Conservation (phyloP, 129 eudicot species). For the Cynara cardunculus region DNA sequence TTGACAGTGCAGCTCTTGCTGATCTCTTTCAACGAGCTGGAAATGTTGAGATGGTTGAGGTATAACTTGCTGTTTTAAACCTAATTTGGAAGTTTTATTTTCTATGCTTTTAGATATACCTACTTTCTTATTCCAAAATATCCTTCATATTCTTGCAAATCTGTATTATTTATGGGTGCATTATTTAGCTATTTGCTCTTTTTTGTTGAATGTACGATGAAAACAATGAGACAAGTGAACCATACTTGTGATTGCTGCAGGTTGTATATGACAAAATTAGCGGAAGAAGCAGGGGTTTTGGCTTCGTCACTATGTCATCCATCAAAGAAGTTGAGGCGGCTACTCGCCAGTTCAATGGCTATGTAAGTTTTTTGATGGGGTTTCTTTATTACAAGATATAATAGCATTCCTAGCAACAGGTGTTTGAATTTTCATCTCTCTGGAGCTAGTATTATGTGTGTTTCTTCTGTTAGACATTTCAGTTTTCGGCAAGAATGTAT, state of each 20-base stretch:
- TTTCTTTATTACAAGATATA: no score
- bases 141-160: background rate
- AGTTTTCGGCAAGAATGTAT: background rate
- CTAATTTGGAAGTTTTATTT: background rate
- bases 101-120: background rate
- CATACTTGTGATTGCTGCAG: slow-evolving; percentile 26
- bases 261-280: slow-evolving; percentile 70
- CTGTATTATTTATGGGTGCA: no score
- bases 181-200: no score
- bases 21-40: slow-evolving; percentile 70
- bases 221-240: background rate
- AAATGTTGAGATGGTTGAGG: slow-evolving; percentile 94
- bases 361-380: slow-evolving; percentile 39
- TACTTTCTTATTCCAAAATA: no score
- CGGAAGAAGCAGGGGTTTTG: slow-evolving; percentile 90
- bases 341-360: slow-evolving; percentile 63
- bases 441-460: background rate
- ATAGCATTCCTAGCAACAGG: no score
- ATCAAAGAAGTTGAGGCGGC: slow-evolving; percentile 65
- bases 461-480: background rate
- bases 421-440: background rate
- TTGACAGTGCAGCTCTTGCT: slow-evolving; percentile 80
- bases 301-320: slow-evolving; percentile 81
- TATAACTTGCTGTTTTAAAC: slow-evolving; percentile 19
- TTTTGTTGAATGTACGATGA: no score